Conservation (phyloP, 768 basidiomycete species). For the Austroboletus festivus region DNA sequence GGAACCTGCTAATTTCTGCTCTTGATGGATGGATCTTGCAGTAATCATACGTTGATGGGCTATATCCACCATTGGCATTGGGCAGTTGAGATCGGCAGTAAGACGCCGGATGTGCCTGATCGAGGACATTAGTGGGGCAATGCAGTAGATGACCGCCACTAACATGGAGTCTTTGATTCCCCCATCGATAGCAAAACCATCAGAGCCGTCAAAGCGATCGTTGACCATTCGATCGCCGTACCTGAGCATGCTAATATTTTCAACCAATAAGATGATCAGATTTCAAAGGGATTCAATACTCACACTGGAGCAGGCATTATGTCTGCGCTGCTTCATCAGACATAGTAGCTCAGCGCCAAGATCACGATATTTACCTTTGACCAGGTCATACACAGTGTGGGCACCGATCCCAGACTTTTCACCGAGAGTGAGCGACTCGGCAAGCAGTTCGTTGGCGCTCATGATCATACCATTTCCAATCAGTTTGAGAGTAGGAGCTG, state of each 20-base stretch:
- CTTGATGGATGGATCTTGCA: conserved; percentile 66
- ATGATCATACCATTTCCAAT: conserved; percentile 79
- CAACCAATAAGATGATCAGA: conserved; percentile 1
- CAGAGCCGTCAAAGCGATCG: conserved; percentile 69
- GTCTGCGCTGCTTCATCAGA: conserved; percentile 39
- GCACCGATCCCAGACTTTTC: conserved; percentile 81
- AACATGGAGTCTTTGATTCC: conserved; percentile 82
- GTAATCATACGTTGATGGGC: conserved; percentile 80
- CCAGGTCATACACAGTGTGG: conserved; percentile 49
- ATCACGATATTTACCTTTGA: conserved; percentile 54
- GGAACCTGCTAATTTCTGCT: conserved; percentile 42
- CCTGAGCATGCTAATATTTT: conserved; percentile 39
- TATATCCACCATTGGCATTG: conserved; percentile 68
- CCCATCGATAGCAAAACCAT: conserved; percentile 80
- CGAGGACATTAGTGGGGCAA: conserved; percentile 3
- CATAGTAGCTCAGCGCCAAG: background rate
- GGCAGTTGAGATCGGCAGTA: conserved; percentile 59
- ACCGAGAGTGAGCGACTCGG: conserved; percentile 80
- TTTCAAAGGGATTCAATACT: conserved; percentile 9
- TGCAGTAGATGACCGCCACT: conserved; percentile 17
- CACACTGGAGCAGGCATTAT: conserved; percentile 66
- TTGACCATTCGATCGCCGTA: conserved; percentile 70
- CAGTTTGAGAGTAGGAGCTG: conserved; percentile 71
- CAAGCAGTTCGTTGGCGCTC: conserved; percentile 73
- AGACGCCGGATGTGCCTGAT: conserved; percentile 66